These are phyloP conservation scores for Penicillium canariense DNA, from an alignment of 495 filamentous ascomycete species.

Conservation along the genomic window DNA sequence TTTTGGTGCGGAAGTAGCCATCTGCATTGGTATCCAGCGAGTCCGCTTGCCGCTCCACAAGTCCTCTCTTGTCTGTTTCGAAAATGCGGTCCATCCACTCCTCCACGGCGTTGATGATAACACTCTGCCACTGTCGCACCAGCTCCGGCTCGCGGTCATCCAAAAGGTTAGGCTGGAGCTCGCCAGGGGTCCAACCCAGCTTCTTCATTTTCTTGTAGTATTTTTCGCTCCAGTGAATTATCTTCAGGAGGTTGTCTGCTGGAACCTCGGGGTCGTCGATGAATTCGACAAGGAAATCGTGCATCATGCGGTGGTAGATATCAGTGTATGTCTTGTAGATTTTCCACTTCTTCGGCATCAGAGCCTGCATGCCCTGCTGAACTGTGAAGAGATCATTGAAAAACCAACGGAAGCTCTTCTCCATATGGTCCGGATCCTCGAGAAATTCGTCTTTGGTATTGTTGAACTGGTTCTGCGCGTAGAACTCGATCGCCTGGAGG, in stretches of 20 bases:
- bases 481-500: constrained; percentile 70
- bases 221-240: constrained; percentile 92
- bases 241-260: constrained; percentile 77
- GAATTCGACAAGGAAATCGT: constrained; percentile 77
- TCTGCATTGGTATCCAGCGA: constrained; percentile 83
- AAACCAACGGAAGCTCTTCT: constrained; percentile 87
- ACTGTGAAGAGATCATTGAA: constrained; percentile 96
- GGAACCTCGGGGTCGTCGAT: constrained; percentile 78
- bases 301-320: constrained; percentile 93
- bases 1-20: constrained; percentile 84
- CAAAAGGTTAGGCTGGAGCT: constrained; percentile 76
- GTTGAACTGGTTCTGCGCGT: constrained; percentile 72
- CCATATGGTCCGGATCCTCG: constrained; percentile 75
- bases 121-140: constrained; percentile 85
- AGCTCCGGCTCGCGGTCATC: constrained; percentile 86
- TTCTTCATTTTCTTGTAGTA: constrained; percentile 96
- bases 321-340: constrained; percentile 86
- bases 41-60: constrained; percentile 71
- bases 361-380: constrained; percentile 77
- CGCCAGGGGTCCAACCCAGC: constrained; percentile 70
- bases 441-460: constrained; percentile 71
- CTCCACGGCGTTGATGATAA: constrained; percentile 92
- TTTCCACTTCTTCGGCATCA: constrained; percentile 98
- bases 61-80: constrained; percentile 71
- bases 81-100: constrained; percentile 97